Evolutionary conservation across 176 grass and related monocot genomes (phyloP), one percentile per base, ranked within the genome.

Genomic region (Aegilops longissima): DNA sequence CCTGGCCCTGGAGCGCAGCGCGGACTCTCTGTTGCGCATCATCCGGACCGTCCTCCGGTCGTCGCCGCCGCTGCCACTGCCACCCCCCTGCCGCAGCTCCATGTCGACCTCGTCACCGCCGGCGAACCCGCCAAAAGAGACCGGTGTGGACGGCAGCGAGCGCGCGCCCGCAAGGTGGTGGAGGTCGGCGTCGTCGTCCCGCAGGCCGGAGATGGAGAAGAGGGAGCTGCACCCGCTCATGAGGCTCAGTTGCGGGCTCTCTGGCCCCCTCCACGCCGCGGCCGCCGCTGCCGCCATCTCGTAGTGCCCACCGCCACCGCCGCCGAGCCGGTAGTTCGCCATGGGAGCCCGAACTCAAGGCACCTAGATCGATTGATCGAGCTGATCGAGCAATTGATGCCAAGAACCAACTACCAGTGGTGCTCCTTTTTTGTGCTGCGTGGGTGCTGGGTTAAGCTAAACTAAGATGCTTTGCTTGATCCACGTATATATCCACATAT

Each of bases 201-300:
- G 81, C 82, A 88, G 86, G 18, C 71, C 76, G 63, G 90, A 88
- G 82, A 91, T 88, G 71, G 90, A 88, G 86, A 91, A 91, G 70
- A 91, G 90, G 52, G 90, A 91, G 86, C 90, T 91, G 78, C 90
- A 91, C 31, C 86, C 86, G 24, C 90, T 91, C 62, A 85, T 47
- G 64, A 88, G 62, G 86, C 86, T 88, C 71, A 85, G 52, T 86
- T 88, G 86, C 64, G 90, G 90, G 78, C 86, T 91, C 29, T 91
- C 86, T 64, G 90, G 86, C 70, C 81, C 85, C 85, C 89, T 91
- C 89, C 77, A 73, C 38, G 70, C 61, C 34, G 70, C 83, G 8
- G 76, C 74, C 0, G 80, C 66, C 16, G 87, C 65, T 47, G 80
- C 64, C 4, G 85, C 85, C 70, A 81, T 91, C 77, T 77, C 86